These are phyloP conservation scores for Saturnispora diversa DNA, from an alignment of 805 yeast species.

Conservation along the genomic window DNA sequence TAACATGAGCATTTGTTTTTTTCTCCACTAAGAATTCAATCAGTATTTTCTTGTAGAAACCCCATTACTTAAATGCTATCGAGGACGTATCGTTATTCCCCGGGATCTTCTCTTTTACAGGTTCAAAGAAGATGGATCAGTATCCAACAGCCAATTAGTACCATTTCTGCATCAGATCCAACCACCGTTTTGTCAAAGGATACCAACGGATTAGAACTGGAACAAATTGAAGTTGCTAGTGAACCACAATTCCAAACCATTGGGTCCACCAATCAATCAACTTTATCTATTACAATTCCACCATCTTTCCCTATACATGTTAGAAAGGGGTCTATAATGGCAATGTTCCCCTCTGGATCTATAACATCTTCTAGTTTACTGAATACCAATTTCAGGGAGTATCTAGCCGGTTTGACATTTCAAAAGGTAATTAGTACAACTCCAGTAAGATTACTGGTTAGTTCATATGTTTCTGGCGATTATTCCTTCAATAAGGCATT, in stretches of 20 bases:
- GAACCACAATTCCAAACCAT: slow-evolving; percentile 34
- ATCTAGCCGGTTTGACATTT: slow-evolving; percentile 34
- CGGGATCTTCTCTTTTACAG: too few relatives aligned
- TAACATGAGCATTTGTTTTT: too few relatives aligned
- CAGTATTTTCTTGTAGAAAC: too few relatives aligned
- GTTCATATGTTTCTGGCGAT: slow-evolving; percentile 28
- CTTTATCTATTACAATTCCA: slow-evolving; percentile 43
- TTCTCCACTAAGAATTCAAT: too few relatives aligned
- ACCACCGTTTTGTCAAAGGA: not conserved
- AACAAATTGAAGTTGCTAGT: not conserved
- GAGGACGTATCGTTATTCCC: not conserved
- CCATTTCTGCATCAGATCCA: slow-evolving; percentile 11
- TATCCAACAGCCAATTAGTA: slow-evolving; percentile 16
- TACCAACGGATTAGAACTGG: not conserved
- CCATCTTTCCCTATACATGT: slow-evolving; percentile 51
- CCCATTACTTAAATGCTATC: too few relatives aligned
- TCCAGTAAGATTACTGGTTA: slow-evolving; percentile 37
- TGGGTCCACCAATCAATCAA: slow-evolving; percentile 40
- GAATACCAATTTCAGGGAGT: slow-evolving; percentile 11
- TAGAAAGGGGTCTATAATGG: slow-evolving; percentile 41
- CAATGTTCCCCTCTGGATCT: slow-evolving; percentile 31
- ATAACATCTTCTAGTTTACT: slow-evolving; percentile 17
- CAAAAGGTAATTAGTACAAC: slow-evolving; percentile 42
- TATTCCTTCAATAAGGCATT: slow-evolving; percentile 32
- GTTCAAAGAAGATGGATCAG: slow-evolving; percentile 14